A percentile compares a stretch with the other conserved stretches of the same genome.
Conservation (phyloP, 176 grass and related monocot species). For the Aegilops speltoides region DNA sequence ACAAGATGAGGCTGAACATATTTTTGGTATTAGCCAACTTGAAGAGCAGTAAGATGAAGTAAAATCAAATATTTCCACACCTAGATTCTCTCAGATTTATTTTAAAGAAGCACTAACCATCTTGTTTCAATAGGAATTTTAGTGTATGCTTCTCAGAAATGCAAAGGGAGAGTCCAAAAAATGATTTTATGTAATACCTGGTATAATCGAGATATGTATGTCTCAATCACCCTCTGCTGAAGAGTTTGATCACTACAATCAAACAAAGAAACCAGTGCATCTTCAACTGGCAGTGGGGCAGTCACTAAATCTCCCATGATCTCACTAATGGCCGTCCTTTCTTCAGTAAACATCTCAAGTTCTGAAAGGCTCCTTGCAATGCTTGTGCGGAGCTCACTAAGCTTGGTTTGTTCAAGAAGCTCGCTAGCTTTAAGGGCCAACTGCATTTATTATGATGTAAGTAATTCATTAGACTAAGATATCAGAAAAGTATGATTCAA, state of each 20-base stretch:
- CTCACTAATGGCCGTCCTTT: constrained; percentile 63
- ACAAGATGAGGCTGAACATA: constrained; percentile 78
- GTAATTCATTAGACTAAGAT: constrained; percentile 29
- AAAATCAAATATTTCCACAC: constrained; percentile 16
- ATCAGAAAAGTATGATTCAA: not conserved
- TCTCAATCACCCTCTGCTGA: constrained; percentile 81
- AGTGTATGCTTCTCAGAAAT: not conserved
- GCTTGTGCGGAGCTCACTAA: constrained; percentile 80
- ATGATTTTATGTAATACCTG: constrained; percentile 47
- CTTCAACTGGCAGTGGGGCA: constrained; percentile 84
- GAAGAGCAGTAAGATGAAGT: not conserved
- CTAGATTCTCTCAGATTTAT: not conserved
- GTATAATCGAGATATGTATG: constrained; percentile 89
- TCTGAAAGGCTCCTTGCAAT: constrained; percentile 87
- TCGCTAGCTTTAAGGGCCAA: constrained; percentile 95
- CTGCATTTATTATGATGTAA: constrained; percentile 44
- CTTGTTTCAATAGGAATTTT: not conserved
- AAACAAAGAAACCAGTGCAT: constrained; percentile 91
- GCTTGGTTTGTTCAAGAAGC: constrained; percentile 97
- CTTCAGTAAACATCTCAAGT: constrained; percentile 83
- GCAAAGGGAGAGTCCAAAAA: not conserved
- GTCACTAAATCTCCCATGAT: constrained; percentile 83
- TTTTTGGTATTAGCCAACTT: constrained; percentile 30
- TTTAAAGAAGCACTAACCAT: constrained; percentile 9
- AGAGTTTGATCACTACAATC: constrained; percentile 78